A percentile compares a stretch with the other conserved stretches of the same genome.
phyloP scores from a whole-genome alignment of 2,329 filamentous ascomycete species.

The Talaromyces sp. region DNA sequence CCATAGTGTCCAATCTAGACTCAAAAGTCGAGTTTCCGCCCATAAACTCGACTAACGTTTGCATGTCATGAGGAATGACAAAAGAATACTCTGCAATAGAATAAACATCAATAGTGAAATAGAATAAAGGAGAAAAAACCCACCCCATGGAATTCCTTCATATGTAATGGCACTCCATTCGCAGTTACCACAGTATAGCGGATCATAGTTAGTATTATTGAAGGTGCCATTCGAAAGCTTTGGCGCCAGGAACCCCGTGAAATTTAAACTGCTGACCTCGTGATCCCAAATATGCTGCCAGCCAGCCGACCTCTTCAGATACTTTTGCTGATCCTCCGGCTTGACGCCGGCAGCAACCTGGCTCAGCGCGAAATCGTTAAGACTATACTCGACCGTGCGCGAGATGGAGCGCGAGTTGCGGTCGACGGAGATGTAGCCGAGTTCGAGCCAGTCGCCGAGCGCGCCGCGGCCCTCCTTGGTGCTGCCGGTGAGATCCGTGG shows the following conservation, averaged over 20 bases:
- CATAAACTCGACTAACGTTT: constrained; percentile 47
- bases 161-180: constrained; percentile 62
- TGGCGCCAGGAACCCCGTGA: constrained; percentile 54
- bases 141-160: constrained; percentile 55
- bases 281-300: constrained; percentile 69
- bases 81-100: constrained; percentile 53
- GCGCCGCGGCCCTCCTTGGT: constrained; percentile 66
- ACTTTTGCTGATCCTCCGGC: constrained; percentile 44
- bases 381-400: constrained; percentile 61
- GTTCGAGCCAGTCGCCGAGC: constrained; percentile 61
- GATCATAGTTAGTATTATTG: constrained; percentile 37
- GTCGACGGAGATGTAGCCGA: constrained; percentile 59
- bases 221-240: constrained; percentile 48
- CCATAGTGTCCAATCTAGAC: constrained; percentile 54
- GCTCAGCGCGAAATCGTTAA: constrained; percentile 61
- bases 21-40: constrained; percentile 54
- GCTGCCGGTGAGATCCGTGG: constrained; percentile 49
- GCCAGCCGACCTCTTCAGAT: constrained; percentile 59
- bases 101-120: constrained; percentile 8
- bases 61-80: constrained; percentile 62
- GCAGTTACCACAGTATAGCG: constrained; percentile 57
- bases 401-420: constrained; percentile 57
- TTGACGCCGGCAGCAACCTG: constrained; percentile 50
- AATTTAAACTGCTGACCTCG: constrained; percentile 52
- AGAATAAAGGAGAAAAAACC: constrained; percentile 13